Percentiles rank a stretch among this genome's conserved stretches.
phyloP scores from a whole-genome alignment of 108 stramenopile genomes.

The Nitzschia palea region DNA sequence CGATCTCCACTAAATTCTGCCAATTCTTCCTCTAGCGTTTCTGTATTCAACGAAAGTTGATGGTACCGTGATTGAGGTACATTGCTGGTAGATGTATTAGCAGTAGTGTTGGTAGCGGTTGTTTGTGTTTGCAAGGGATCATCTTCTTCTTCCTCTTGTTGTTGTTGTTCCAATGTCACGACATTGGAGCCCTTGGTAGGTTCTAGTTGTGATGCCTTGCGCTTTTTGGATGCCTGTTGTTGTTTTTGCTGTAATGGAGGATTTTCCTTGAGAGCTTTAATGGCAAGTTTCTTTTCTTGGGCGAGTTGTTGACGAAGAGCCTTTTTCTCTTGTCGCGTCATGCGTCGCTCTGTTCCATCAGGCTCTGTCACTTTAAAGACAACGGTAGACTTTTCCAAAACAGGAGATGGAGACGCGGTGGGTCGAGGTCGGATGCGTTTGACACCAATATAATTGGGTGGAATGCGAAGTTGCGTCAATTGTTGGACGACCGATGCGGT shows the following conservation, averaged over 20 bases:
- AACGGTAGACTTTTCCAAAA: conserved; percentile 4
- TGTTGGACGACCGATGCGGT: conserved; percentile 20
- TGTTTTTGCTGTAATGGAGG: too few relatives aligned
- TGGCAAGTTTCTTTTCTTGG: conserved; percentile 31
- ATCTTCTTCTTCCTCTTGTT: background rate
- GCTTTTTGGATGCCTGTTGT: conserved; percentile 22
- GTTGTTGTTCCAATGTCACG: too few relatives aligned
- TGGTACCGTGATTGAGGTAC: conserved; percentile 18
- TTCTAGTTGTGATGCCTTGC: conserved; percentile 6
- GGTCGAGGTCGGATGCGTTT: conserved; percentile 37
- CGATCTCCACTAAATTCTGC: conserved; percentile 47
- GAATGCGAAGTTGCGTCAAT: conserved; percentile 27
- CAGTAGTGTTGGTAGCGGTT: background rate
- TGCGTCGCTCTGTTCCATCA: conserved; percentile 65
- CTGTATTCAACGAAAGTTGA: conserved; percentile 25
- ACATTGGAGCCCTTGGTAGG: too few relatives aligned
- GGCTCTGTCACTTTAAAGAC: conserved; percentile 53
- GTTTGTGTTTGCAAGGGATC: background rate
- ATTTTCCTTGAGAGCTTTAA: conserved; percentile 8
- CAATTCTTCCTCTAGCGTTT: conserved; percentile 54
- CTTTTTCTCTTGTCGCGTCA: conserved; percentile 80
- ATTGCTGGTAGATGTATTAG: background rate
- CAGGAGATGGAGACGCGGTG: background rate
- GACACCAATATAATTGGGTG: conserved; percentile 56
- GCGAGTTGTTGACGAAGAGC: conserved; percentile 43